phyloP scores from a whole-genome alignment of 23 red algal species.

The Gracilaria vermiculophylla region DNA sequence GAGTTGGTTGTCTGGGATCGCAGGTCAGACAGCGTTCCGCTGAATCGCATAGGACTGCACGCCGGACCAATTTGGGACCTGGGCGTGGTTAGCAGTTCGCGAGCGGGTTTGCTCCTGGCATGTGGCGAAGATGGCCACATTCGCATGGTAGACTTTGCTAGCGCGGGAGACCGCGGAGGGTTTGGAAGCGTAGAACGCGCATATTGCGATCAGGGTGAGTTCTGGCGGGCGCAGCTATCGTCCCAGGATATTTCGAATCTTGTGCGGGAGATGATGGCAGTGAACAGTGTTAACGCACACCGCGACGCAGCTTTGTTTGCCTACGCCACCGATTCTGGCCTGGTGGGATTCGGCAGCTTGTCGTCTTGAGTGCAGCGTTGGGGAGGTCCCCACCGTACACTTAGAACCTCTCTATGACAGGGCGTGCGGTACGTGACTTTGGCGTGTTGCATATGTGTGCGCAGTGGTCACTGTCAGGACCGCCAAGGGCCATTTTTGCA shows the following conservation, averaged over 20 bases:
- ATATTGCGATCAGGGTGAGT: constrained; percentile 44
- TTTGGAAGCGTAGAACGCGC: constrained; percentile 10
- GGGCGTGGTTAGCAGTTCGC: constrained; percentile 42
- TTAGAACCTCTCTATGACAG: no score
- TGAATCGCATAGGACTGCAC: constrained; percentile 54
- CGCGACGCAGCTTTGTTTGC: constrained; percentile 53
- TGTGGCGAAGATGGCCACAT: constrained; percentile 55
- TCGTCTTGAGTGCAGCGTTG: background rate
- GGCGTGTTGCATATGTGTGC: no score
- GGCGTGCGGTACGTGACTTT: no score
- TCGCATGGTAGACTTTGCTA: constrained; percentile 36
- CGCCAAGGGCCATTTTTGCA: background rate
- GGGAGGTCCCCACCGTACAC: no score
- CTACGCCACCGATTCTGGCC: constrained; percentile 36
- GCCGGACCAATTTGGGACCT: constrained; percentile 48
- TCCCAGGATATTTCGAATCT: constrained; percentile 31
- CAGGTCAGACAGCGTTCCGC: constrained; percentile 19
- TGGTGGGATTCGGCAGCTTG: constrained; percentile 41
- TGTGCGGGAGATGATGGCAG: constrained; percentile 3
- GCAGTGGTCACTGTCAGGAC: background rate
- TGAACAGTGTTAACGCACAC: constrained; percentile 59
- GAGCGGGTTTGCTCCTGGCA: constrained; percentile 42
- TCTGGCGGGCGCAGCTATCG: constrained; percentile 43
- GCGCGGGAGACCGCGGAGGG: constrained; percentile 13
- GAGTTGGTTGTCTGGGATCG: constrained; percentile 59